Evolutionary conservation across 1,284 basidiomycete genomes (phyloP), one percentile per base, ranked within the genome.

Genomic region (Heimioporus punctisporus): DNA sequence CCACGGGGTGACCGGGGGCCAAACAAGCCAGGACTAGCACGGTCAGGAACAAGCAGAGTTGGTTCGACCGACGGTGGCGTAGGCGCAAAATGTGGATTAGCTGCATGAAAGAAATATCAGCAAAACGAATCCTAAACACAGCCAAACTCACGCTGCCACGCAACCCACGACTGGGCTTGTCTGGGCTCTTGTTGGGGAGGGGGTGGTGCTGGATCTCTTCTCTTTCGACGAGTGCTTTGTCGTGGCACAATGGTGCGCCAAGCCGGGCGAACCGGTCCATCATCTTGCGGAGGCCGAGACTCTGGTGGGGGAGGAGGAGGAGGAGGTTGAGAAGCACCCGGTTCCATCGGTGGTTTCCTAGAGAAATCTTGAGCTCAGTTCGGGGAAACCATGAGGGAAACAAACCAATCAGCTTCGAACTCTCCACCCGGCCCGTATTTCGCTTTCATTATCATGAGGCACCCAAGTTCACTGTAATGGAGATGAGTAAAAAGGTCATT

Each of bases 391-490:
- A 23, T 17, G 26, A 46, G 25, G 53, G n/a, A 19, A 19, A 46
- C 78, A 53, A 54, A 83, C 90, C 89, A 91, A 19, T 87, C 83
- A 7, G 84, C 78, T 65, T 90, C 84, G 60, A 86, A 92, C 66
- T 90, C 85, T 48, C 90, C 89, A 53, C 88, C 88, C 17, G 88
- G 84, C 2, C 84, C 85, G 58, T 89, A 88, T 66, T 87, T 88
- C 34, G 86, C 78, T 66, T 83, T 84, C 73, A 86, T 76, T 55
- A 78, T 76, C 59, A 92, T 72, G 21, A 92, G 75, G 47, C 78
- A 81, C 21, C 85, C 86, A 50, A 92, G 77, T 72, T 91, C 87
- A 62, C 88, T 92, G 58, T 25, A 49, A 25, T 19, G 53, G 48
- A 6, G 15, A 27, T 72, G 9, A 60, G 45, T 15, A 46, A 50